phyloP scores from a whole-genome alignment of 1,139 yeast genomes.

The Candida tetrigidarum region DNA sequence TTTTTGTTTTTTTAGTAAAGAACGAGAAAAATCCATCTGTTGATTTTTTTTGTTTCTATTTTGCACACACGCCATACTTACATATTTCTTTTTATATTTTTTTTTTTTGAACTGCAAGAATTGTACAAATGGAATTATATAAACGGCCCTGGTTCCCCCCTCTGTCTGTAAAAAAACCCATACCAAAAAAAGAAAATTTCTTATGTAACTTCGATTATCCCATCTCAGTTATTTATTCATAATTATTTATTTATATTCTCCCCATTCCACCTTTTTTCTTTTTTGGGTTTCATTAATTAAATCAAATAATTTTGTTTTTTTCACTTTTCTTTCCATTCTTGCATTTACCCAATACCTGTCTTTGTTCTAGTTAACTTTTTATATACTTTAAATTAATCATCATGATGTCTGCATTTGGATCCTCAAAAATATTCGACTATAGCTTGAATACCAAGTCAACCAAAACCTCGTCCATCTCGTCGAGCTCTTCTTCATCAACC shows the following conservation, averaged over 20 bases:
- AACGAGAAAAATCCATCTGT: background rate
- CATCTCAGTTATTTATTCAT: too few species aligned
- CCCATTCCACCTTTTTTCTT: background rate
- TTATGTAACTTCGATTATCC: background rate
- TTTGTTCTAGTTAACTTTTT: too few species aligned
- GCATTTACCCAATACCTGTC: background rate
- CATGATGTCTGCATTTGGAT: constrained; percentile 11
- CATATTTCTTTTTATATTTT: background rate
- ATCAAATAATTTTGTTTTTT: background rate
- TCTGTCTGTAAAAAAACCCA: background rate
- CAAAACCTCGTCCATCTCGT: constrained; percentile 14
- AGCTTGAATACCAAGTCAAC: constrained; percentile 3
- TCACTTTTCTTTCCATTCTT: background rate
- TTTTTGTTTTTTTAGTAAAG: constrained; percentile 3
- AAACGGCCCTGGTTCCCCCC: constrained; percentile 3
- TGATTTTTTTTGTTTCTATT: background rate
- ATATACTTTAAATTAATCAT: too few species aligned
- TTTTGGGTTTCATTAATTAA: background rate
- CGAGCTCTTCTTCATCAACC: constrained; percentile 26
- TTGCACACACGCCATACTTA: constrained; percentile 4
- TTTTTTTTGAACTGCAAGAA: background rate
- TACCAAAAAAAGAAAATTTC: background rate
- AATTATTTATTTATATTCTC: background rate
- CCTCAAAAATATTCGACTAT: constrained; percentile 2
- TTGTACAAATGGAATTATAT: background rate